These are phyloP conservation scores for Chlorociboria aeruginascens DNA, from an alignment of 495 filamentous ascomycete species.

Conservation along the genomic window DNA sequence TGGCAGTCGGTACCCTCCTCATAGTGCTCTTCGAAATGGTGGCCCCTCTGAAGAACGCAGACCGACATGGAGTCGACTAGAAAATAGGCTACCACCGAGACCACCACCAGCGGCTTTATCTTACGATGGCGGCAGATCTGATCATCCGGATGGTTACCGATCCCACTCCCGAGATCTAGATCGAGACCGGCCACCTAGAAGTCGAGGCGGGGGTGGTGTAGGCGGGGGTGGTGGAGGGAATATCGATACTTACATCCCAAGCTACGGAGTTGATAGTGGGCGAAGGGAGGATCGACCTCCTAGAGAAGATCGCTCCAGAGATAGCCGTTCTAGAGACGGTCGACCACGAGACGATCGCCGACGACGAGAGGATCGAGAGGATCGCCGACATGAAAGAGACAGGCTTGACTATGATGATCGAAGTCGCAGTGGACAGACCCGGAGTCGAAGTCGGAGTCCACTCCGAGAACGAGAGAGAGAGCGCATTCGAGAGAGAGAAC, in stretches of 20 bases:
- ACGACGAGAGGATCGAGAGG: constrained; percentile 12
- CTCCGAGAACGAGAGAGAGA: constrained; percentile 28
- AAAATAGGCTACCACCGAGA: constrained; percentile 19
- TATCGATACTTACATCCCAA: constrained; percentile 51
- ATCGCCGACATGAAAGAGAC: constrained; percentile 24
- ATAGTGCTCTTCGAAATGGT: constrained; percentile 30
- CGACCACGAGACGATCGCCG: constrained; percentile 7
- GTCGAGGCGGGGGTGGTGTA: background rate
- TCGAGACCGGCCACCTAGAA: constrained; percentile 21
- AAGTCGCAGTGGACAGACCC: constrained; percentile 30
- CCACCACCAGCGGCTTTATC: constrained; percentile 9
- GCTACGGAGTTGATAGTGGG: constrained; percentile 26
- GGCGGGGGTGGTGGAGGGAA: constrained; percentile 15
- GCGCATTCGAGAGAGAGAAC: constrained; percentile 11
- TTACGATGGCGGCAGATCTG: constrained; percentile 22
- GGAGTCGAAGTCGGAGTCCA: constrained; percentile 38
- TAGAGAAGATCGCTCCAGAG: background rate
- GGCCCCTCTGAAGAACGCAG: constrained; percentile 16
- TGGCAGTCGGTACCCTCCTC: constrained; percentile 31
- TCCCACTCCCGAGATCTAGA: constrained; percentile 21
- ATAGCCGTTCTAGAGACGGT: background rate
- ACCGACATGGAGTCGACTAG: constrained; percentile 19
- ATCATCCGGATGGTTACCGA: constrained; percentile 25
- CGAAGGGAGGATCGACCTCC: constrained; percentile 12
- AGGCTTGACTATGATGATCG: constrained; percentile 36